Base-by-base conservation (phyloP, 352 stramenopile genomes). In the Lagenidium sp. region DNA sequence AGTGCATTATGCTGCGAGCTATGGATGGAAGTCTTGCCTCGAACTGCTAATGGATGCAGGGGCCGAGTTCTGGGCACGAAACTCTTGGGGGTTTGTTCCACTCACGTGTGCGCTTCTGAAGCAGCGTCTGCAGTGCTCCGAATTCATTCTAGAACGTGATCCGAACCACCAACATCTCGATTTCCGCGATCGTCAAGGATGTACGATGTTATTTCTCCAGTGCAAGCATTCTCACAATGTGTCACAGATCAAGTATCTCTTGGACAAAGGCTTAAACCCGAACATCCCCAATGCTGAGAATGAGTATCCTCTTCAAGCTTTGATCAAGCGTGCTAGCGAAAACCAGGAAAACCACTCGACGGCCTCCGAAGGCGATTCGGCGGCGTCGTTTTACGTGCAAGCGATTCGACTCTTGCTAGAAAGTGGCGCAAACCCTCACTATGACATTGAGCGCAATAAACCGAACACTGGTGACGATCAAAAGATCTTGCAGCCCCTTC, bases 161-260 rank as follows among this genome's bases (percentile, higher is more conserved):
- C 59, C 57, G 3, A 56, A 82, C 18, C 62, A 78, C 23, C 57
- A 62, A 20, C 83, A 79, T 22, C 43, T 90, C 25, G 68, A 90
- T 30, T 90, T 86, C 32, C 74, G 69, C 34, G 77, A 90, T 32
- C 69, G 74, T 0, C 57, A 85, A 15, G 77, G 77, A 2, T 77
- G 74, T 11, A 87, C 77, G 22, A 90, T 90, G 77, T 52, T 90
- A 4, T 87, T 82, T 36, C 43, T 87, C n/a, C 77, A 90, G 50
- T 87, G 74, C 26, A 65, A 71, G n/a, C 72, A 86, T 44, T 82
- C 77, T 7, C 71, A 57, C 28, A 79, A 63, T 36, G 30, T 79
- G 4, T 61, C 61, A 0, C 66, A 90, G 34, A 65, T 90, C 35
- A 57, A 77, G 31, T 90, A 86, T 38, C 36, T 90, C 21, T 53